These are phyloP conservation scores for Pythium guiyangense DNA, from an alignment of 352 stramenopile species.

Conservation along the genomic window DNA sequence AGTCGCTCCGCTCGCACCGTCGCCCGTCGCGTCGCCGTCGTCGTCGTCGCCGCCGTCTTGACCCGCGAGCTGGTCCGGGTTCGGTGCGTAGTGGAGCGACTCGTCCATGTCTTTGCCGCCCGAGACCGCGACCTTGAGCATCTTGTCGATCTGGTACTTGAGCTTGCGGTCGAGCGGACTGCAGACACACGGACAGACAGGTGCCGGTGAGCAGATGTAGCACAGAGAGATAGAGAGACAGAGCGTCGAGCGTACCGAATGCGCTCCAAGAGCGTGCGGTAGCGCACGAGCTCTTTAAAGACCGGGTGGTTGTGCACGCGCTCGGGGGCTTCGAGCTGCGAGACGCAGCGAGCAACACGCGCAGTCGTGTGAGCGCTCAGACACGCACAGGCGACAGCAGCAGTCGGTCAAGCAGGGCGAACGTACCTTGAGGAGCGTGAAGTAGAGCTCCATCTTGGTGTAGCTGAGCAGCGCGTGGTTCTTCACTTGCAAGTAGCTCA, in stretches of 20 bases:
- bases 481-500: conserved; percentile 85
- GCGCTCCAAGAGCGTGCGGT: conserved; percentile 80
- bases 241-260: conserved; percentile 39
- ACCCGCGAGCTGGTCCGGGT: conserved; percentile 61
- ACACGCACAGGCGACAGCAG: neutral
- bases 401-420: neutral
- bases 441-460: conserved; percentile 87
- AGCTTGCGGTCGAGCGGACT: conserved; percentile 83
- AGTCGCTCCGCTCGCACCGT: conserved; percentile 9
- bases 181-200: neutral
- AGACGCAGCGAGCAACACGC: neutral
- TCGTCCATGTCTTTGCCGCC: conserved; percentile 69
- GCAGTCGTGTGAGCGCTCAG: neutral
- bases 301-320: conserved; percentile 72
- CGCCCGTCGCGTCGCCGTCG: conserved; percentile 34
- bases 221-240: neutral
- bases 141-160: conserved; percentile 89
- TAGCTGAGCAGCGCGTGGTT: conserved; percentile 84
- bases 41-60: conserved; percentile 45
- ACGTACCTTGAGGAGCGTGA: conserved; percentile 67
- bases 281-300: conserved; percentile 84
- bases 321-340: conserved; percentile 60
- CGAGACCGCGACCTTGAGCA: conserved; percentile 83
- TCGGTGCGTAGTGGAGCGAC: conserved; percentile 76
- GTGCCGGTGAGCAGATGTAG: too few relatives aligned